A percentile compares a stretch with the other conserved stretches of the same genome.
Evolutionary conservation across 495 filamentous ascomycete genomes (phyloP).

Genomic region (Staphylotrichum tortipilum): DNA sequence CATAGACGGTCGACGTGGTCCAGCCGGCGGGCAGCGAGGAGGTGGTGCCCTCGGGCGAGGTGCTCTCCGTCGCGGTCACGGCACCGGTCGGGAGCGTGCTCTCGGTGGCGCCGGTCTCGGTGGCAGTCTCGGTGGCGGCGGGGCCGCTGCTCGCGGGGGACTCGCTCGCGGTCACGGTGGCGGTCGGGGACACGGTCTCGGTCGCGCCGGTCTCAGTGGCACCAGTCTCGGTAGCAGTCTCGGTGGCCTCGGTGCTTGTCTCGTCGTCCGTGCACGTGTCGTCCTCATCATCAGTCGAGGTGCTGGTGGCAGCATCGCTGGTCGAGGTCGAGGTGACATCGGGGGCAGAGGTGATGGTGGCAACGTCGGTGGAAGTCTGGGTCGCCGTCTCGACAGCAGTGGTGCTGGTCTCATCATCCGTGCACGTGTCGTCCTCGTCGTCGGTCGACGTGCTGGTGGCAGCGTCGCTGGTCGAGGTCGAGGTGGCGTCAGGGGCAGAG

Average conservation of each 20-base stretch:
- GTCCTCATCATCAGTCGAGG: background rate
- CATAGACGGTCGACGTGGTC: conserved; percentile 43
- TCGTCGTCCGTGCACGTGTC: conserved; percentile 12
- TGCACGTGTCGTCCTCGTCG: background rate
- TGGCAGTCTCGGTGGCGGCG: background rate
- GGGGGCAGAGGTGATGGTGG: conserved; percentile 3
- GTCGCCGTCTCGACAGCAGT: background rate
- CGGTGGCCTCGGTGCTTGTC: conserved; percentile 1
- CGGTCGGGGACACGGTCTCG: background rate
- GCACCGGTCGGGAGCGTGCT: conserved; percentile 37
- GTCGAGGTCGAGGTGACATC: background rate
- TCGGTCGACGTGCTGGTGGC: conserved; percentile 4
- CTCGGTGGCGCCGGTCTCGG: background rate
- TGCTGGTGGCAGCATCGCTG: background rate
- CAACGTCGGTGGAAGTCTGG: background rate
- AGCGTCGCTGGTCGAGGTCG: background rate
- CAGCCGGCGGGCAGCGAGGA: conserved; percentile 15
- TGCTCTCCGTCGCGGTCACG: conserved; percentile 17
- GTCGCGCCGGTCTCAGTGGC: background rate
- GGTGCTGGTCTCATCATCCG: conserved; percentile 3
- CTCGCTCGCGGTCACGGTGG: background rate
- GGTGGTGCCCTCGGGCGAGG: background rate
- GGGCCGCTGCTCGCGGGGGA: background rate
- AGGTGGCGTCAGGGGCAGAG: background rate
- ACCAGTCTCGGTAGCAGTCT: background rate